phyloP scores from a whole-genome alignment of 176 grass and related monocot species.

The Zea mays region Zm-B73-REFERENCE-NAM-5.0 NC_050104.1:123921501-123922000 shows the following conservation, averaged over 20 bases:
- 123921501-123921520: background rate
- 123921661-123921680: constrained; percentile 89
- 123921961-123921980: background rate
- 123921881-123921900: constrained; percentile 96
- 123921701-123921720: constrained; percentile 96
- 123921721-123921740: constrained; percentile 95
- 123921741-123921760: constrained; percentile 83
- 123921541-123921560: background rate
- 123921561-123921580: constrained; percentile 16
- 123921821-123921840: constrained; percentile 61
- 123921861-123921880: constrained; percentile 96
- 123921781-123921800: background rate
- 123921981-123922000: constrained; percentile 70
- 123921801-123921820: constrained; percentile 22
- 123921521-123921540: background rate
- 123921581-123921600: constrained; percentile 94
- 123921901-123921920: constrained; percentile 74
- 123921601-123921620: constrained; percentile 94
- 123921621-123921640: constrained; percentile 96
- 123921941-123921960: constrained; percentile 26
- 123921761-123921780: constrained; percentile 33
- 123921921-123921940: background rate
- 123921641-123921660: constrained; percentile 90
- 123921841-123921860: constrained; percentile 92
- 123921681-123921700: constrained; percentile 86